Percentiles rank a stretch among this genome's conserved stretches.
phyloP scores from a whole-genome alignment of 306 rosid genomes.

The Gastrolobium villosum region DNA sequence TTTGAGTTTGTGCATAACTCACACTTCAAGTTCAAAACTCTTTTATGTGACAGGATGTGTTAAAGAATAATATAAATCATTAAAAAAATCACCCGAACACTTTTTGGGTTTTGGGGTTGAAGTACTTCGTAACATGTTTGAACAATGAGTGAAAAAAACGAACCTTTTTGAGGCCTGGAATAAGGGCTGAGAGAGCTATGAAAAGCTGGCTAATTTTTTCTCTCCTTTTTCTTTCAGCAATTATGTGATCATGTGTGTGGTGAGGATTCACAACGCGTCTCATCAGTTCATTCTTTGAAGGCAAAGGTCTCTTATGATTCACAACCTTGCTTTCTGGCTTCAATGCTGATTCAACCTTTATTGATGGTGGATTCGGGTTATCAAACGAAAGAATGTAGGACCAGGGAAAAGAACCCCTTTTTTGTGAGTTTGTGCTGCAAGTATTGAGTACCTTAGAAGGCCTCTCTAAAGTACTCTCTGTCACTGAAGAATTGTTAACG shows the following conservation, averaged over 20 bases:
- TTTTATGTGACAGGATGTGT: too few species aligned
- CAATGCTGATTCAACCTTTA: not conserved
- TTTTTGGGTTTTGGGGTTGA: too few species aligned
- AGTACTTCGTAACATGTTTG: not conserved
- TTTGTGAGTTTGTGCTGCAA: slow-evolving; percentile 41
- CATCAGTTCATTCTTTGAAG: slow-evolving; percentile 31
- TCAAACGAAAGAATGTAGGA: slow-evolving; percentile 62
- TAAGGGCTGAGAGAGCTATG: slow-evolving; percentile 80
- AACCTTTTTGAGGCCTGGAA: slow-evolving; percentile 86
- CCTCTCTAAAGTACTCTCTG: slow-evolving; percentile 51
- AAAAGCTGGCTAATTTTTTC: slow-evolving; percentile 77
- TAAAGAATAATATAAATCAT: too few species aligned
- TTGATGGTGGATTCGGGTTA: slow-evolving; percentile 37
- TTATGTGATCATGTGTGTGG: slow-evolving; percentile 70
- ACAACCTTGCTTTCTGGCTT: slow-evolving; percentile 56
- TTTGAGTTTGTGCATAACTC: too few species aligned
- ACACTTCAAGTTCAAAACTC: too few species aligned
- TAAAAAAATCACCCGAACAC: too few species aligned
- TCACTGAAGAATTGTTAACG: slow-evolving; percentile 39
- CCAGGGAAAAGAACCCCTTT: slow-evolving; percentile 44
- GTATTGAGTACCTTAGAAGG: slow-evolving; percentile 34
- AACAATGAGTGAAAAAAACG: not conserved
- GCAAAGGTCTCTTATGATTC: not conserved
- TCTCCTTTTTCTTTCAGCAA: slow-evolving; percentile 83
- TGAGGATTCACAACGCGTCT: slow-evolving; percentile 14